Base-by-base conservation (phyloP, 805 yeast species). In the Clavispora asparagi region DNA sequence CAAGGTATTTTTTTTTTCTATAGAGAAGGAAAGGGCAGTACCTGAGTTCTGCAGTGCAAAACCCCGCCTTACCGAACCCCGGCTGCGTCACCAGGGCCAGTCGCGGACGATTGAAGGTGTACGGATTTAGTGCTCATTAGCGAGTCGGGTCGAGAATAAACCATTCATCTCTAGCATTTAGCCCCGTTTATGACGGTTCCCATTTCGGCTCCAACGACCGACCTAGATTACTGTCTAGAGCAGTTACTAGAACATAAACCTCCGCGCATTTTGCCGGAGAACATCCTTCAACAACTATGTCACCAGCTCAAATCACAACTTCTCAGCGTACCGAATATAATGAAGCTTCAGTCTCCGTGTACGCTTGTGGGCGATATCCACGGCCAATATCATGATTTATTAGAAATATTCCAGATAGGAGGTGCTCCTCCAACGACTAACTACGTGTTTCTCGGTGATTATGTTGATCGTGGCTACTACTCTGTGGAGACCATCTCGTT, bases 321-420 rank as follows among this genome's bases (percentile, higher is more conserved):
- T 42, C 74, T 91, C 16, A 69, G 74, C 35, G 96, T 88, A 54
- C 85, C 95, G 49, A 94, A 94, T 60, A 95, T 94, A 32, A 88
- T 92, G 42, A 85, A 88, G 39, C 73, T 94, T 7, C 71, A 73
- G 31, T 79, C 95, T 2, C 99, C 99, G 1, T 88, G 94, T 10
- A 89, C 98, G 0, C 88, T 94, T 7, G 97, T 94, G 5, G 99
- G 99, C 1, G 99, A 94, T 61, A 92, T 94, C 40, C 99, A 94
- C 59, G 99, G 98, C 8, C 99, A 94, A 65, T 94, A 87, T 60
- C 95, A 91, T 62, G 99, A 94, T 63, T 70, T 94, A 45, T 65
- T 94, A 28, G 99, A 94, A 63, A 89, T 94, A 30, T 94, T 94
- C 67, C 81, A 84, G 49, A 94, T 92, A 33, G 98, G 97, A 0